Evolutionary conservation across 1,139 yeast genomes (phyloP).

Genomic region (Hemisphaericaspora xylanilytica): DNA sequence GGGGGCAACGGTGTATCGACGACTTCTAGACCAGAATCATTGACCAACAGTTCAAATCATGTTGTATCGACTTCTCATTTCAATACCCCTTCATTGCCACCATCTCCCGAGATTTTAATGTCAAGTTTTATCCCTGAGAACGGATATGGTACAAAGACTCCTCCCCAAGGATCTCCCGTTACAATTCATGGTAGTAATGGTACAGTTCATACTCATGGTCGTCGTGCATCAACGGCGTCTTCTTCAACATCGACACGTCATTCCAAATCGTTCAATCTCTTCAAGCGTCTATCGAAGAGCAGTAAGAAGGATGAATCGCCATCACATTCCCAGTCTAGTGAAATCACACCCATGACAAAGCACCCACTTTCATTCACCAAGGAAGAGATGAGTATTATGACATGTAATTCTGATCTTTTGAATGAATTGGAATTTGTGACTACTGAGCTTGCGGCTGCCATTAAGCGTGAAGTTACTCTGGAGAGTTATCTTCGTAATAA

Average conservation of each 20-base stretch:
- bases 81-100: not conserved
- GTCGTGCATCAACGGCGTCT: conserved; percentile 3
- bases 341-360: conserved; percentile 8
- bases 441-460: conserved; percentile 68
- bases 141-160: not conserved
- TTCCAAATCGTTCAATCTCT: too few relatives aligned
- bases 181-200: not conserved
- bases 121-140: not conserved
- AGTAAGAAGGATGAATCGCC: too few relatives aligned
- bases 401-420: conserved; percentile 55
- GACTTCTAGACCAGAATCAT: not conserved
- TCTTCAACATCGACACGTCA: conserved; percentile 18
- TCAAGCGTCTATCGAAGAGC: too few relatives aligned
- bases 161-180: not conserved
- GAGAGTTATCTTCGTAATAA: conserved; percentile 43
- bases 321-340: conserved; percentile 11
- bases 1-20: not conserved
- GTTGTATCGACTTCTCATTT: not conserved
- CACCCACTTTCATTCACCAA: conserved; percentile 39
- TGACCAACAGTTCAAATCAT: not conserved
- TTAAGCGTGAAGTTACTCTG: conserved; percentile 59
- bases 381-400: conserved; percentile 62
- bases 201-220: not conserved
- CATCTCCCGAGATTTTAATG: not conserved
- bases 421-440: conserved; percentile 67